Evolutionary conservation across 345 rosid genomes (phyloP).

Genomic region (Erodium maritimum): DNA sequence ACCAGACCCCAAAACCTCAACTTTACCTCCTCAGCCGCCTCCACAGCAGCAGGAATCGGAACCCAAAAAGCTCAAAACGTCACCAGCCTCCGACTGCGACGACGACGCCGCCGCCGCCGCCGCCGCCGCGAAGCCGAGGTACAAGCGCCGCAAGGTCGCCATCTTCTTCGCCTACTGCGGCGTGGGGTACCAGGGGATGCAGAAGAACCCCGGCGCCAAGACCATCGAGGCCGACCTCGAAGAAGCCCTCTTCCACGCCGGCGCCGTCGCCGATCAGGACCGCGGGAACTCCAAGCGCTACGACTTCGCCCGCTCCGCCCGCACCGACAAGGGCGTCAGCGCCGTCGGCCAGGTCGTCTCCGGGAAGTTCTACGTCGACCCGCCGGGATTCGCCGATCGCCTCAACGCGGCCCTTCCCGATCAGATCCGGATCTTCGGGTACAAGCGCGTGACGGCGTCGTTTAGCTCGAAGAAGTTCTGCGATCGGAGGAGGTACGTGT

Average conservation of each 20-base stretch:
- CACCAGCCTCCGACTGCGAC: constrained; percentile 35
- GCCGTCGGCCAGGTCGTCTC: constrained; percentile 97
- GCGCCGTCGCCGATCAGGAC: constrained; percentile 77
- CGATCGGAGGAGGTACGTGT: constrained; percentile 89
- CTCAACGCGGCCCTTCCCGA: constrained; percentile 44
- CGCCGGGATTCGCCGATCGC: constrained; percentile 77
- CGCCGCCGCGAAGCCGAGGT: constrained; percentile 28
- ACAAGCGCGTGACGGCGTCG: constrained; percentile 61
- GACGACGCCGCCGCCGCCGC: constrained; percentile 10
- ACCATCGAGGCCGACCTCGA: constrained; percentile 97
- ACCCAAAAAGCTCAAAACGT: constrained; percentile 50
- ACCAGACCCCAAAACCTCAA: constrained; percentile 9
- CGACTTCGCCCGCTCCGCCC: constrained; percentile 92
- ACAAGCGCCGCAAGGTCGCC: constrained; percentile 84
- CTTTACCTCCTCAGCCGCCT: constrained; percentile 24
- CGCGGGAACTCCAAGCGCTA: constrained; percentile 51
- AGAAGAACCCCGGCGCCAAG: constrained; percentile 87
- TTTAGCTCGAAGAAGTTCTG: constrained; percentile 79
- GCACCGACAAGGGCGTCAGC: constrained; percentile 91
- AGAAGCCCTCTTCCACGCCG: constrained; percentile 74
- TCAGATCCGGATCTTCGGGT: constrained; percentile 73
- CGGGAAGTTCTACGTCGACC: constrained; percentile 78
- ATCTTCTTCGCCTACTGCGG: constrained; percentile 90
- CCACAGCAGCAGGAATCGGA: constrained; percentile 45
- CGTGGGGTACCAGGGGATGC: constrained; percentile 98